Conservation (phyloP, 495 filamentous ascomycete genomes). For the Pyrenopolyporus hunteri region DNA sequence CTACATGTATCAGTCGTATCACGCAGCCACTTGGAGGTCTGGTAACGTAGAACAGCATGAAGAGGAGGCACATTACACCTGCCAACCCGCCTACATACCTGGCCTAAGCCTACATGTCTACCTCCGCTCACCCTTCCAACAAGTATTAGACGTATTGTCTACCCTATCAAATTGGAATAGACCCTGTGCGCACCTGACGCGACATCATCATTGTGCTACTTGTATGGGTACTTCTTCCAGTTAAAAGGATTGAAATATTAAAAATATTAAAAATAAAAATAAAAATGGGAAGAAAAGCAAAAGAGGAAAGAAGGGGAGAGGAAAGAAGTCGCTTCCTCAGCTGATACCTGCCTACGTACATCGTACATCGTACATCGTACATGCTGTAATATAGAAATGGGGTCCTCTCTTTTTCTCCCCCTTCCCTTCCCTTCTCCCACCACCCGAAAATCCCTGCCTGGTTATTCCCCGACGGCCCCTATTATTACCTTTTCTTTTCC, state of each 20-base stretch:
- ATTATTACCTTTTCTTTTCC: constrained; percentile 36
- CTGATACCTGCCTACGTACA: too few species aligned
- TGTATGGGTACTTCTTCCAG: too few species aligned
- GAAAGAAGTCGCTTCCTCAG: constrained; percentile 22
- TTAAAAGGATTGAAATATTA: too few species aligned
- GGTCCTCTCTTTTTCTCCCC: constrained; percentile 2
- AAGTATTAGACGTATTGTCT: not conserved
- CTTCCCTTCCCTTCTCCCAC: not conserved
- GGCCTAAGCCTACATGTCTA: too few species aligned
- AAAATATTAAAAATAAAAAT: not conserved
- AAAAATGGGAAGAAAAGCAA: not conserved
- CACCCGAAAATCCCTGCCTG: constrained; percentile 19
- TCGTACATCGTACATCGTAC: too few species aligned
- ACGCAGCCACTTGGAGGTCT: constrained; percentile 12
- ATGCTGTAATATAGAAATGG: too few species aligned
- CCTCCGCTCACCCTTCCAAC: constrained; percentile 4
- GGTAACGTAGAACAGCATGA: constrained; percentile 20
- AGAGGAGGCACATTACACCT: not conserved
- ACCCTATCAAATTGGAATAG: constrained; percentile 4
- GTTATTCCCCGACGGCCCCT: constrained; percentile 24
- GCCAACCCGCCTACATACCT: too few species aligned
- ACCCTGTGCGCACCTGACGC: constrained; percentile 16
- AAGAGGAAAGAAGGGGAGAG: not conserved
- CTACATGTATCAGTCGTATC: constrained; percentile 18
- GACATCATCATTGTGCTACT: too few species aligned